Evolutionary conservation across 2,329 filamentous ascomycete genomes (phyloP), one percentile per base, ranked within the genome.

Genomic region (Dissoconium aciculare): DNA sequence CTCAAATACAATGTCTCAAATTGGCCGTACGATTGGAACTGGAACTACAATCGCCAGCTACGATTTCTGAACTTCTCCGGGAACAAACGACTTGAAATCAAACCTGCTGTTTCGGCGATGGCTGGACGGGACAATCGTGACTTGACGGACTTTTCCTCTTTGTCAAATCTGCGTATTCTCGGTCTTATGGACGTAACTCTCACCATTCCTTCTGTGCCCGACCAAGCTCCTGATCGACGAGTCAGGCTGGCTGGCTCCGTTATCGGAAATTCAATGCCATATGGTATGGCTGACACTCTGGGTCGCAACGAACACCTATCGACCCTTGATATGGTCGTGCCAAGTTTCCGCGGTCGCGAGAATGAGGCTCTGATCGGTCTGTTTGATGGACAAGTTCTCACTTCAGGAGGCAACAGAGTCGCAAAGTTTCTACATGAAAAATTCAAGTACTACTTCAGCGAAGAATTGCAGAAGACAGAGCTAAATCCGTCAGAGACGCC

Each of bases 11-110:
- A 98, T 52, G 91, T 98, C 28, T 89, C 84, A 16, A 98, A 98
- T 50, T 93, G 92, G 66, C 89, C 87, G 0, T 98, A 98, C 52
- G 89, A 98, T 53, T 98, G 89, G 89, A 98, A 98, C 49, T 98
- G 89, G 89, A 95, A 95, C 50, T 81, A 89, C 66, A 98, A 98
- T 49, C 82, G 80, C 28, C 91, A 94, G 46, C 62, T 98, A 42
- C 79, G 85, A 40, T 98, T 91, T 50, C 74, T 98, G 39, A 98
- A 95, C 50, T 66, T 98, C 49, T 95, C 87, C 1, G 89, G 89
- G 30, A 98, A 98, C 60, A 94, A 93, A 56, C 75, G 87, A 30
- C 60, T 98, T 17, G 89, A 98, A 56, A 95, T 98, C 60, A 76
- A 75, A 48, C 71, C 71, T 1, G 71, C 62, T 37, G 71, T 70